Evolutionary conservation across 1,139 yeast genomes (phyloP).

Genomic region (Yamadazyma blattariae): DNA sequence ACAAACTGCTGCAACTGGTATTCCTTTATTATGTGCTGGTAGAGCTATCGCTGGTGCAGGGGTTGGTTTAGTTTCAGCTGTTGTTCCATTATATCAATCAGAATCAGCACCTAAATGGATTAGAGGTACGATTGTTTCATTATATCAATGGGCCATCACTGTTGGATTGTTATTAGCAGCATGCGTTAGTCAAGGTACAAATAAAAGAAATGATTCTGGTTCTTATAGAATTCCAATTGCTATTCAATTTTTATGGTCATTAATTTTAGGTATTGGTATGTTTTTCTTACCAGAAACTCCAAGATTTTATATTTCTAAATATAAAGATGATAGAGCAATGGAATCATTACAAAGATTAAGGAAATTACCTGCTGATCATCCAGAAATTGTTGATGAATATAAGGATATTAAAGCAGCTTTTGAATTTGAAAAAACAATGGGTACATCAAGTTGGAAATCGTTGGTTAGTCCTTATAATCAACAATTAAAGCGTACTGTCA

Average conservation of each 20-base stretch:
- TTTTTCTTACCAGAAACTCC: constrained; percentile 75
- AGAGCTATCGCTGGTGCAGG: constrained; percentile 65
- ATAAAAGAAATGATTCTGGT: constrained; percentile 44
- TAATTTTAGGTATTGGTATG: constrained; percentile 51
- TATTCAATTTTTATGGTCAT: constrained; percentile 39
- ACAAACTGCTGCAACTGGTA: constrained; percentile 51
- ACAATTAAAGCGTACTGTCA: constrained; percentile 33
- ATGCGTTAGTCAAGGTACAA: constrained; percentile 59
- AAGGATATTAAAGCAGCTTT: constrained; percentile 36
- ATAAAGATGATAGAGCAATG: constrained; percentile 54
- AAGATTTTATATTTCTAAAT: constrained; percentile 58
- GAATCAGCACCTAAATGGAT: constrained; percentile 66
- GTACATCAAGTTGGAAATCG: constrained; percentile 28
- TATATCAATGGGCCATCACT: constrained; percentile 66
- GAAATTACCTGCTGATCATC: constrained; percentile 35
- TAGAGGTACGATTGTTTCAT: constrained; percentile 66
- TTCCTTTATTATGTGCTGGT: constrained; percentile 42
- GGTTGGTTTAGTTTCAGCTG: constrained; percentile 62
- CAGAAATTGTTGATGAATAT: constrained; percentile 35
- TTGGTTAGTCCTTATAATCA: constrained; percentile 31
- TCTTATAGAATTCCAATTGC: constrained; percentile 70
- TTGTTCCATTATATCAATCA: constrained; percentile 62
- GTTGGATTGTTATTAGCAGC: constrained; percentile 61
- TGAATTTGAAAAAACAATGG: constrained; percentile 29
- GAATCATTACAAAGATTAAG: constrained; percentile 30